A percentile compares a stretch with the other conserved stretches of the same genome.
phyloP scores from a whole-genome alignment of 1,139 yeast genomes.

The Candida sanyaensis region DNA sequence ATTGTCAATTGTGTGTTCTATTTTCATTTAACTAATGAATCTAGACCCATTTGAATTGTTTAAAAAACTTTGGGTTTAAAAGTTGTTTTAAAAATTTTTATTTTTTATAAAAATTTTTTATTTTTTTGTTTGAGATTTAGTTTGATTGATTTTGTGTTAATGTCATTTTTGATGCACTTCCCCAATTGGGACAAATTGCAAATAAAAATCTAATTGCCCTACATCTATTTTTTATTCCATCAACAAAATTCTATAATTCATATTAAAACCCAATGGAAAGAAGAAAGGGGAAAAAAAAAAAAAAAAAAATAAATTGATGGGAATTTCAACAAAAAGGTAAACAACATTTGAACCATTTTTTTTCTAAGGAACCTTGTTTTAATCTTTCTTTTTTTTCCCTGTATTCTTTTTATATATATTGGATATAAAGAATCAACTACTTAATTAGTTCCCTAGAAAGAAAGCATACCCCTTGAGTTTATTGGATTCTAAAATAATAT shows the following conservation, averaged over 20 bases:
- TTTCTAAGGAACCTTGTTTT: neutral
- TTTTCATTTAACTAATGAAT: too few species aligned
- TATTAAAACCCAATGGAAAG: too few species aligned
- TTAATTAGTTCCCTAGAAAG: too few species aligned
- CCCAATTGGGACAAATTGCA: conserved; percentile 1
- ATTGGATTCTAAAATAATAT: neutral
- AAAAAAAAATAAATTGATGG: neutral
- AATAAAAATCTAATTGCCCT: neutral
- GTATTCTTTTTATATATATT: neutral
- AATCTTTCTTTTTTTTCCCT: neutral
- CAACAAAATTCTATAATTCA: too few species aligned
- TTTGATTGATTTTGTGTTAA: neutral
- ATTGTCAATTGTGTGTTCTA: too few species aligned
- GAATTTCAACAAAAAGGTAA: conserved; percentile 1
- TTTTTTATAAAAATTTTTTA: neutral
- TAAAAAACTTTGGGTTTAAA: too few species aligned
- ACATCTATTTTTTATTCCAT: too few species aligned
- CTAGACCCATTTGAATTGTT: too few species aligned
- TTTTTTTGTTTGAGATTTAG: too few species aligned
- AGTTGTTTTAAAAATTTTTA: neutral
- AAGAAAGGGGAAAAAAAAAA: neutral
- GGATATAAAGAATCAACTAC: too few species aligned
- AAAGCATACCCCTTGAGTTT: too few species aligned
- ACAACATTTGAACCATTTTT: neutral
- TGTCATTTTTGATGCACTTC: neutral